Evolutionary conservation across 768 basidiomycete genomes (phyloP).

Genomic region (Cystofilobasidium bisporidii): DNA sequence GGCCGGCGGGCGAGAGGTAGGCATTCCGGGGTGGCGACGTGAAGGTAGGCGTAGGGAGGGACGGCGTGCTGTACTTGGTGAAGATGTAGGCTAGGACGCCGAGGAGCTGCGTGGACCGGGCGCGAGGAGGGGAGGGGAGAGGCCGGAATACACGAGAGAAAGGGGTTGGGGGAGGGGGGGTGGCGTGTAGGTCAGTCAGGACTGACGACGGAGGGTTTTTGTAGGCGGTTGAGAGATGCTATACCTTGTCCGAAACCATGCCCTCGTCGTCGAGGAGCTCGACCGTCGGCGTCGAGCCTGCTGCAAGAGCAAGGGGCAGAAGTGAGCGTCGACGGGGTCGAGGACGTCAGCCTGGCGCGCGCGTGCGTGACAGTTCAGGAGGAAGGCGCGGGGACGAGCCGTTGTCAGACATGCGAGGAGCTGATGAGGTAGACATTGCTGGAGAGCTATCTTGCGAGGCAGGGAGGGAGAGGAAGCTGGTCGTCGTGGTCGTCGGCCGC

Average conservation of each 20-base stretch:
- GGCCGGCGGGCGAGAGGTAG: slow-evolving; percentile 51
- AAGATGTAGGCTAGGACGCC: slow-evolving; percentile 65
- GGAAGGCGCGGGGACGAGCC: no score
- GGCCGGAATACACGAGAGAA: slow-evolving; percentile 1
- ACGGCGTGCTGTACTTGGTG: slow-evolving; percentile 61
- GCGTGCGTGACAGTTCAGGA: no score
- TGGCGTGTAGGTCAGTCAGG: neutral
- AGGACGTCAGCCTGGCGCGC: no score
- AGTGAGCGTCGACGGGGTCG: neutral
- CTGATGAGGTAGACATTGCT: no score
- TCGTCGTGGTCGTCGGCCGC: no score
- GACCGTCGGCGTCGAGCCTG: slow-evolving; percentile 39
- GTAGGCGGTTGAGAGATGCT: no score
- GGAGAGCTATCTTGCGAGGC: no score
- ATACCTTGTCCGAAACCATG: slow-evolving; percentile 57
- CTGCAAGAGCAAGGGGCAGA: neutral
- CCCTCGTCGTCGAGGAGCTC: slow-evolving; percentile 64
- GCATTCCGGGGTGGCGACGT: slow-evolving; percentile 38
- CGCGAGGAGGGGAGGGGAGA: neutral
- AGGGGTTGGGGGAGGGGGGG: neutral
- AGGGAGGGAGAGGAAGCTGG: no score
- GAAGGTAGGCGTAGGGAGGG: slow-evolving; percentile 24
- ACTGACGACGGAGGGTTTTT: no score
- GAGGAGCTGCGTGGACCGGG: slow-evolving; percentile 48
- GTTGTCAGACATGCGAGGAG: no score